These are phyloP conservation scores for Pseudogymnoascus pannorum DNA, from an alignment of 2,329 filamentous ascomycete genomes.

Conservation along the genomic window DNA sequence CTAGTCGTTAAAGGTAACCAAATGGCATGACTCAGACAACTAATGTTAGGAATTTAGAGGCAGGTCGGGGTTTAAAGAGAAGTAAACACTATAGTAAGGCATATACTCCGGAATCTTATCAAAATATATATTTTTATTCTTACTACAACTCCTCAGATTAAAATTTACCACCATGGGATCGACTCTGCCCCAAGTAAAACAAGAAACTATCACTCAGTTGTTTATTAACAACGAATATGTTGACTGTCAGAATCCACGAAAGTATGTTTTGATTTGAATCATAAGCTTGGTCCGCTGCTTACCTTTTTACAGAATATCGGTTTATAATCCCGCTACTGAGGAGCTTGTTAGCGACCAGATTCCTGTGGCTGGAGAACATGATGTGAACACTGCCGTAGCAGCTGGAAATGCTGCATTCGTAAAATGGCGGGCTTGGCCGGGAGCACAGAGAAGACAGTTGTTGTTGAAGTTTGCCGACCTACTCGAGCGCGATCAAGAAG, in stretches of 20 bases:
- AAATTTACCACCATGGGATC: not conserved
- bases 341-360: constrained; percentile 30
- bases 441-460: constrained; percentile 12
- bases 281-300: constrained; percentile 13
- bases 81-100: not conserved
- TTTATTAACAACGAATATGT: constrained; percentile 43
- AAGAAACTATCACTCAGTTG: constrained; percentile 25
- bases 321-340: constrained; percentile 27
- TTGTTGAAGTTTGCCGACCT: constrained; percentile 33
- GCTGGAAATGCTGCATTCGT: constrained; percentile 38
- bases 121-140: not conserved
- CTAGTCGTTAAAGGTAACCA: not conserved
- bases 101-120: not conserved
- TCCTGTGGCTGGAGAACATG: constrained; percentile 27
- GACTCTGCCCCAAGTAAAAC: not conserved
- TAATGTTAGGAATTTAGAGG: not conserved
- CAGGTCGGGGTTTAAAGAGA: not conserved
- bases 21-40: not conserved
- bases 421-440: constrained; percentile 30
- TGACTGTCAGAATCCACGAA: constrained; percentile 30
- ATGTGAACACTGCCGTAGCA: constrained; percentile 38
- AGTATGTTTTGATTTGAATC: constrained; percentile 11
- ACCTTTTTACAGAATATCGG: constrained; percentile 35
- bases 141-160: not conserved
- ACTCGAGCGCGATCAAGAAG: constrained; percentile 31